Evolutionary conservation across 805 yeast genomes (phyloP), one percentile per base, ranked within the genome.

Genomic region (Scheffersomyces ergatensis): DNA sequence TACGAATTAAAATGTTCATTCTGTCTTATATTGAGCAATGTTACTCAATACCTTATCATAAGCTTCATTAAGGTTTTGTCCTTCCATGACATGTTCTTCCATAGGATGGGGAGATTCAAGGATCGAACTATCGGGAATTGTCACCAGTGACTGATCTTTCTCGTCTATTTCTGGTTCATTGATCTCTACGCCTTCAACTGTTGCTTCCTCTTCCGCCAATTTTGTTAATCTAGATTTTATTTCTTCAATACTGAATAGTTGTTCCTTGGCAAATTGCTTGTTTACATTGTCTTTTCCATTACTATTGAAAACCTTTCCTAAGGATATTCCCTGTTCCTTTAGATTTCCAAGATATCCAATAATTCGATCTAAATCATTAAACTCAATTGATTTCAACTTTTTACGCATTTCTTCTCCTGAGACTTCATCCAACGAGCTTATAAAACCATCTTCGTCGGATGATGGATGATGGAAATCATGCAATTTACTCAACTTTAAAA

Each of bases 391-490:
- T 27, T 57, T 49, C 25, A 70, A 49, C 42, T 57, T 61, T 39
- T 54, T 48, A 12, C 74, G 53, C 37, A 70, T 63, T 20, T 67
- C 70, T 42, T 70, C 74, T 4, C 74, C 74, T 1, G 65, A 53
- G 14, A 59, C 41, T 3, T 48, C 46, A 3, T 43, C 43, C 24
- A 55, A 50, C 14, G 30, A 33, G n/a, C n/a, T n/a, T n/a, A n/a
- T n/a, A n/a, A n/a, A n/a, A n/a, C n/a, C n/a, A 31, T 19, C 20
- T 4, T 31, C 34, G 8, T 35, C 36, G 2, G 41, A 40, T 14
- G 36, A 38, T 14, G 41, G 39, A 19, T 39, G 41, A 33, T 45
- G 41, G 36, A 37, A 60, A 34, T 56, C 58, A 19, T 51, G 55
- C 19, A 64, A 50, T 42, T 54, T 58, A 49, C 56, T 53, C 30